Percentiles rank a stretch among this genome's conserved stretches.
These are phyloP conservation scores for Cyclanthera cordifolia DNA, from an alignment of 306 rosid species.

Conservation along the genomic window DNA sequence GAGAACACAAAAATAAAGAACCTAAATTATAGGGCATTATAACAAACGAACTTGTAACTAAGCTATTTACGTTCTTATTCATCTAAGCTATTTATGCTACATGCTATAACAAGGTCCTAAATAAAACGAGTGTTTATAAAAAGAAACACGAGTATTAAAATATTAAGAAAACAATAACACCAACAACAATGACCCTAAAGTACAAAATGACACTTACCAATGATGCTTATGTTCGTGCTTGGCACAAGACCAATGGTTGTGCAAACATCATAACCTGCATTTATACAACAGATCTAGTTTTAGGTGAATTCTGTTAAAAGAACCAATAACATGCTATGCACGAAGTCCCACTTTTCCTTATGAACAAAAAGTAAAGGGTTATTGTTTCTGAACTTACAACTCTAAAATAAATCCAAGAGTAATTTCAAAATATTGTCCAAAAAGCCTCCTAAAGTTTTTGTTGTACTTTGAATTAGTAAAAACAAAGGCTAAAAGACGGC, in stretches of 20 bases:
- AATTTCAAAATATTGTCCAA: not conserved
- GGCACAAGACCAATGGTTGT: constrained; percentile 48
- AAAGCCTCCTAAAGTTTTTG: not conserved
- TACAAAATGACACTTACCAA: constrained; percentile 38
- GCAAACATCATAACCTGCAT: constrained; percentile 81
- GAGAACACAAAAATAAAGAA: not conserved
- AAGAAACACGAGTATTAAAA: not conserved
- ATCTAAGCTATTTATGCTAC: not conserved
- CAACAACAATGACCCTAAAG: not conserved
- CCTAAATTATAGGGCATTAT: not conserved
- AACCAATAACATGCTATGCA: constrained; percentile 3
- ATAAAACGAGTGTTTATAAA: not conserved
- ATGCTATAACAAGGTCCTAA: not conserved
- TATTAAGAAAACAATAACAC: not conserved
- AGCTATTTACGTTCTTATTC: no score
- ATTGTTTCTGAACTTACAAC: constrained; percentile 1
- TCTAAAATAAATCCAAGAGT: not conserved
- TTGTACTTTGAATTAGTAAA: not conserved
- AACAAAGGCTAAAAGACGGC: no score
- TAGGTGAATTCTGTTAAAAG: constrained; percentile 13
- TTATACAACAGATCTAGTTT: constrained; percentile 21
- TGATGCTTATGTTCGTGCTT: constrained; percentile 35
- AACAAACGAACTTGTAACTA: not conserved
- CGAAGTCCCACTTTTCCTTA: not conserved
- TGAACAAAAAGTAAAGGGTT: not conserved